A percentile compares a stretch with the other conserved stretches of the same genome.
Evolutionary conservation across 768 basidiomycete species (phyloP).

Genomic region (Psilocybe sp.): DNA sequence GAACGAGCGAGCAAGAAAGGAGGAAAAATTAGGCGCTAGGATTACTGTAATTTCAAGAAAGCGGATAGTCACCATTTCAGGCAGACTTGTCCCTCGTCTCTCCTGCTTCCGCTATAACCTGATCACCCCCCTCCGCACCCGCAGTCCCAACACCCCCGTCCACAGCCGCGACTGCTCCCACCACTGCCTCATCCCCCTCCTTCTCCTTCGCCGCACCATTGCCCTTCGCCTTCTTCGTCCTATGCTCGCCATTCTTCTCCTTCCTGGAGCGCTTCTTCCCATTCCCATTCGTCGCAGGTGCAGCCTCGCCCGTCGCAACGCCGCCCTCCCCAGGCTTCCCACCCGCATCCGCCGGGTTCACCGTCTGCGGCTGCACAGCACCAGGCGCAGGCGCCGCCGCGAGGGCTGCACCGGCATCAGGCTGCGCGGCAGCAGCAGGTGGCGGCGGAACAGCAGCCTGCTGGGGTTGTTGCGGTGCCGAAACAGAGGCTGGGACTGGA

Average conservation of each 20-base stretch:
- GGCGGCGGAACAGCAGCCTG: slow-evolving; percentile 10
- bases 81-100: background rate
- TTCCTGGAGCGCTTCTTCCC: slow-evolving; percentile 24
- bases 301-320: background rate
- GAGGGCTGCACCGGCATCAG: slow-evolving; percentile 11
- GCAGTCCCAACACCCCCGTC: background rate
- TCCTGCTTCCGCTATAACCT: background rate
- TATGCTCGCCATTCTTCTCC: slow-evolving; percentile 28
- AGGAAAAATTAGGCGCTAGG: background rate
- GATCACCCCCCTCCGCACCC: background rate
- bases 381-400: too few species aligned
- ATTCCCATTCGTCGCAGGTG: background rate
- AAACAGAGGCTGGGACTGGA: slow-evolving; percentile 12
- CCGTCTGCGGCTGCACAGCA: slow-evolving; percentile 16
- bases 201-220: slow-evolving; percentile 11
- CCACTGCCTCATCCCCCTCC: slow-evolving; percentile 11
- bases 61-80: slow-evolving; percentile 1
- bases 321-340: slow-evolving; percentile 22
- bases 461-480: slow-evolving; percentile 11
- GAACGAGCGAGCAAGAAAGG: background rate
- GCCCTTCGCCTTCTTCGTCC: slow-evolving; percentile 27
- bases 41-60: background rate
- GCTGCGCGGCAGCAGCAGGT: slow-evolving; percentile 9
- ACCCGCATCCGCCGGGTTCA: slow-evolving; percentile 26
- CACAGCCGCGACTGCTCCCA: slow-evolving; percentile 6